Percentiles rank a stretch among this genome's conserved stretches.
These are phyloP conservation scores for Buddleja alternifolia DNA, from an alignment of 257 asterid species.

Conservation along the genomic window DNA sequence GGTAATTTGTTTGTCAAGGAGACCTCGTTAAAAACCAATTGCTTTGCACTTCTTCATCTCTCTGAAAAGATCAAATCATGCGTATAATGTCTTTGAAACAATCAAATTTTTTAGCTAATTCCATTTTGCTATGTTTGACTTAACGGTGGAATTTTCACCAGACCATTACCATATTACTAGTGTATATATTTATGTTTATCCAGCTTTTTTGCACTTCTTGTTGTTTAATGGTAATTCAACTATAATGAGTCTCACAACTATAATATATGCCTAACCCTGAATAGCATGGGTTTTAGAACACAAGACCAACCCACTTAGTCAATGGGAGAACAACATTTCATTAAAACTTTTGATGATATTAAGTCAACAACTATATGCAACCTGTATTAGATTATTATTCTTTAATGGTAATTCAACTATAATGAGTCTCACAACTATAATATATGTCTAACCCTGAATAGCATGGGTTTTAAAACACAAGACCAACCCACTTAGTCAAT, in stretches of 20 bases:
- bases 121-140: neutral
- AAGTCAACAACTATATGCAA: neutral
- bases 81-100: neutral
- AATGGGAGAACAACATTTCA: neutral
- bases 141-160: neutral
- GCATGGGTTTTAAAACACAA: neutral
- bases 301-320: neutral
- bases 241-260: neutral
- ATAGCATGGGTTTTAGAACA: neutral
- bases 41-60: neutral
- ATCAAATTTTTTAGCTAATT: neutral
- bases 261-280: neutral
- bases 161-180: constrained; percentile 8
- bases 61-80: neutral
- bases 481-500: neutral
- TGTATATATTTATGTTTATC: neutral
- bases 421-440: neutral
- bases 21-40: neutral
- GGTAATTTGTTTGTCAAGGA: constrained; percentile 22
- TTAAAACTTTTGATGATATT: neutral
- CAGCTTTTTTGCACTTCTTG: neutral
- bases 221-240: neutral
- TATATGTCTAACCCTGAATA: neutral
- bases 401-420: neutral
- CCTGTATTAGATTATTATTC: too few relatives aligned